Percentiles rank a stretch among this genome's conserved stretches.
phyloP scores from a whole-genome alignment of 2,329 filamentous ascomycete species.

The Chrysoporthe cubensis region DNA sequence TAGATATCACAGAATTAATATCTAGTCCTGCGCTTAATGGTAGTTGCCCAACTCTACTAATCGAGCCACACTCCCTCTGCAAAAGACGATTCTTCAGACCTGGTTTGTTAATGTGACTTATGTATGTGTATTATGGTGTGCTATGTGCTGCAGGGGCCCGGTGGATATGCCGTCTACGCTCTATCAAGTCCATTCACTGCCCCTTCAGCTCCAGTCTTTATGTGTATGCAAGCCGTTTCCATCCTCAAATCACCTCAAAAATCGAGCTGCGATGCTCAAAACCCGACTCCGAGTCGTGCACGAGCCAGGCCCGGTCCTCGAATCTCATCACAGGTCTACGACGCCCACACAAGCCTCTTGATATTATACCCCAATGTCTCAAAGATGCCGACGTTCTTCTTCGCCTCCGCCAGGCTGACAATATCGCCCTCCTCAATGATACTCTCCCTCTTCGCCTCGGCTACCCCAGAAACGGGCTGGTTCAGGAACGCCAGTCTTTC shows the following conservation, averaged over 20 bases:
- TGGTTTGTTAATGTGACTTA: not conserved
- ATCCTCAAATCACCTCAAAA: not conserved
- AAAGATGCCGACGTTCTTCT: conserved; percentile 80
- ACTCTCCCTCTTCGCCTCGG: conserved; percentile 47
- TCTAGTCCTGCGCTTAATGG: too few species aligned
- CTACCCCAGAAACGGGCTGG: conserved; percentile 45
- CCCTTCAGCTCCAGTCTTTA: not conserved
- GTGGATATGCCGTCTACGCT: not conserved
- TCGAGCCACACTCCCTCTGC: not conserved
- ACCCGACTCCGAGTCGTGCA: not conserved
- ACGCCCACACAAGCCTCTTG: conserved; percentile 90
- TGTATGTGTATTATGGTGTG: not conserved
- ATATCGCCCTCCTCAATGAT: conserved; percentile 69
- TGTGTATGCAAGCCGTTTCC: not conserved
- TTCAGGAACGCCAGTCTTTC: conserved; percentile 64
- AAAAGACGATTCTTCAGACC: not conserved
- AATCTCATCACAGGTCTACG: conserved; percentile 9
- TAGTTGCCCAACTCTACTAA: not conserved
- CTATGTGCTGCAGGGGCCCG: not conserved
- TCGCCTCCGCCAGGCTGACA: conserved; percentile 83
- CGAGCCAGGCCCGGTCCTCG: not conserved
- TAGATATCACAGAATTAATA: too few species aligned
- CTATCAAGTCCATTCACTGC: not conserved
- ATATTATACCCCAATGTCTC: conserved; percentile 88
- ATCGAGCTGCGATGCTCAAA: not conserved